These are phyloP conservation scores for Colletotrichum cordylinicola DNA, from an alignment of 2,329 filamentous ascomycete genomes.

Conservation along the genomic window DNA sequence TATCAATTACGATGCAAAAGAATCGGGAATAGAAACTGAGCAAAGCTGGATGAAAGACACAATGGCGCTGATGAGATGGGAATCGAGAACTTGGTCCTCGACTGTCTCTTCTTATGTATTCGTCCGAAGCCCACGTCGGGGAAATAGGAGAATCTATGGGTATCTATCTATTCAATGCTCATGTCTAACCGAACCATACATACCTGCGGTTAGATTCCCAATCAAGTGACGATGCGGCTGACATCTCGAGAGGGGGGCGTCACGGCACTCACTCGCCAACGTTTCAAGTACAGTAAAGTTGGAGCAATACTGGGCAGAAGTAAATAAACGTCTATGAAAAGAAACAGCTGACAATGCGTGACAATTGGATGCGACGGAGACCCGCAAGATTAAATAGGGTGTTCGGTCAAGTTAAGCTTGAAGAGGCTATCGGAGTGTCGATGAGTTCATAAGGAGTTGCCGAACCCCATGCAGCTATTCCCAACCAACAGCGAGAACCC, in stretches of 20 bases:
- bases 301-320: not conserved
- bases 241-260: not conserved
- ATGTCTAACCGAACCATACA: not conserved
- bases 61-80: not conserved
- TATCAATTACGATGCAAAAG: not conserved
- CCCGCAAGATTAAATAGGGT: not conserved
- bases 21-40: accelerated
- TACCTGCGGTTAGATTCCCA: not conserved
- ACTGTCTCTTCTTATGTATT: not conserved
- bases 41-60: not conserved
- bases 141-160: not conserved
- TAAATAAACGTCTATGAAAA: not conserved
- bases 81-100: not conserved
- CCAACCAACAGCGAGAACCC: not conserved
- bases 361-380: not conserved
- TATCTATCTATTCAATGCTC: not conserved
- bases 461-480: not conserved
- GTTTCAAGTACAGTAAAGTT: constrained; percentile 1
- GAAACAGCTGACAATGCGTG: not conserved
- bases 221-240: not conserved
- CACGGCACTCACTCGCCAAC: not conserved
- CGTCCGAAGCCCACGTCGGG: not conserved
- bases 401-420: not conserved
- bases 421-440: not conserved
- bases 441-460: not conserved